Conservation (phyloP, 129 eudicot genomes). For the Silybum marianum region DNA sequence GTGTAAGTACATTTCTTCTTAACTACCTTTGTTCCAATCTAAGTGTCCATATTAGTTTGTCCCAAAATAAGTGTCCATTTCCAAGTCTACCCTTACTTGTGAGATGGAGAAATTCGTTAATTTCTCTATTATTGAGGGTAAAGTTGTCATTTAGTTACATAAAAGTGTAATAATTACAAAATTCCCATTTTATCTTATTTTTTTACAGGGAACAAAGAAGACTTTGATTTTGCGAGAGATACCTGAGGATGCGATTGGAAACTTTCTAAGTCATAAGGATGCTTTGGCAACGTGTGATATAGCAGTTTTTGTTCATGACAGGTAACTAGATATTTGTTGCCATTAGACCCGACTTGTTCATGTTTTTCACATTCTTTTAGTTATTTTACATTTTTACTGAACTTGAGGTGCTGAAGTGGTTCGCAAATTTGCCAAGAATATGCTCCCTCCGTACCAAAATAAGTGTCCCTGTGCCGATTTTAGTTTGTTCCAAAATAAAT, state of each 20-base stretch:
- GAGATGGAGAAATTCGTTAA: background rate
- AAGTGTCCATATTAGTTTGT: background rate
- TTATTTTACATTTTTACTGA: background rate
- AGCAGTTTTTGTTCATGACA: conserved; percentile 87
- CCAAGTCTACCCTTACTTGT: background rate
- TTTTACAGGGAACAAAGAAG: conserved; percentile 66
- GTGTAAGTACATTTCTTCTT: conserved; percentile 44
- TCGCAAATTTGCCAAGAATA: background rate
- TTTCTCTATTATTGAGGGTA: background rate
- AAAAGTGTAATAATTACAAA: background rate
- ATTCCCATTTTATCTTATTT: too few species aligned
- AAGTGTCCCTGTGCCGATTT: background rate
- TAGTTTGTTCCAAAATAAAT: background rate
- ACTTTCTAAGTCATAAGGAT: conserved; percentile 55
- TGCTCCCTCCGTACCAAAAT: background rate
- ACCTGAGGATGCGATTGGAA: conserved; percentile 68
- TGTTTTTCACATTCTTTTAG: background rate
- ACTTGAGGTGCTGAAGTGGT: too few species aligned
- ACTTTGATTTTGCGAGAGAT: conserved; percentile 85
- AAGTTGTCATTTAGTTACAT: background rate
- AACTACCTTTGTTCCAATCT: background rate
- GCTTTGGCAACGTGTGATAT: conserved; percentile 89
- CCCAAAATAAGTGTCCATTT: background rate
- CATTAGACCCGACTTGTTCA: background rate
- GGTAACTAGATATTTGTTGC: conserved; percentile 45